Percentiles rank a stretch among this genome's conserved stretches.
Conservation (phyloP, 805 yeast genomes). For the Scheffersomyces coipomensis region DNA sequence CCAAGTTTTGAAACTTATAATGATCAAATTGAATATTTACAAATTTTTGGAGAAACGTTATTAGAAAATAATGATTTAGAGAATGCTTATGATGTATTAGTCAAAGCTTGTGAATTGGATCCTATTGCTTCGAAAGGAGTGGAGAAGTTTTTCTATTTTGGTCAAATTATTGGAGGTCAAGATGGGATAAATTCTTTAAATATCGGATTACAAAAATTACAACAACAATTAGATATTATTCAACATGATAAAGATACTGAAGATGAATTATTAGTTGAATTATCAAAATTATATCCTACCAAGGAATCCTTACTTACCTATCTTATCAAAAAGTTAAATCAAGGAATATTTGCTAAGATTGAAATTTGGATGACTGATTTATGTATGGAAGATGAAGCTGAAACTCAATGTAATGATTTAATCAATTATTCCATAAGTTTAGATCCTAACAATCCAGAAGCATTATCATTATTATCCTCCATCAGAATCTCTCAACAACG, state of each 20-base stretch:
- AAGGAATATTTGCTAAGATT: constrained; percentile 79
- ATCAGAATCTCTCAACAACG: constrained; percentile 86
- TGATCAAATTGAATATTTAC: constrained; percentile 47
- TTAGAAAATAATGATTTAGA: constrained; percentile 81
- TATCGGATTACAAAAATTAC: constrained; percentile 57
- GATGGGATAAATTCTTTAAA: constrained; percentile 66
- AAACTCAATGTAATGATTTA: constrained; percentile 69
- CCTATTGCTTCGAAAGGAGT: constrained; percentile 63
- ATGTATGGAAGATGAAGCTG: constrained; percentile 93
- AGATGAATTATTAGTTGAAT: constrained; percentile 21
- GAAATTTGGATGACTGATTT: constrained; percentile 98
- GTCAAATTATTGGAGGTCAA: constrained; percentile 83
- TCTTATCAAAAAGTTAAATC: constrained; percentile 59
- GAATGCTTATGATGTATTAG: constrained; percentile 65
- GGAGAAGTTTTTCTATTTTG: constrained; percentile 85
- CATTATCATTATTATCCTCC: constrained; percentile 79
- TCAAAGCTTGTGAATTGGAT: constrained; percentile 65
- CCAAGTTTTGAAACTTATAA: constrained; percentile 28
- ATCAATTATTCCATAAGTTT: constrained; percentile 63
- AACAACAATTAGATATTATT: constrained; percentile 32
- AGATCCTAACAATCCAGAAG: constrained; percentile 68
- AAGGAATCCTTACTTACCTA: constrained; percentile 24
- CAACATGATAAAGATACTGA: constrained; percentile 18
- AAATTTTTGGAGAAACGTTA: constrained; percentile 70
- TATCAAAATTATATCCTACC: constrained; percentile 22